These are phyloP conservation scores for Microbotryum scabiosae DNA, from an alignment of 1,284 basidiomycete species.

Conservation along the genomic window DNA sequence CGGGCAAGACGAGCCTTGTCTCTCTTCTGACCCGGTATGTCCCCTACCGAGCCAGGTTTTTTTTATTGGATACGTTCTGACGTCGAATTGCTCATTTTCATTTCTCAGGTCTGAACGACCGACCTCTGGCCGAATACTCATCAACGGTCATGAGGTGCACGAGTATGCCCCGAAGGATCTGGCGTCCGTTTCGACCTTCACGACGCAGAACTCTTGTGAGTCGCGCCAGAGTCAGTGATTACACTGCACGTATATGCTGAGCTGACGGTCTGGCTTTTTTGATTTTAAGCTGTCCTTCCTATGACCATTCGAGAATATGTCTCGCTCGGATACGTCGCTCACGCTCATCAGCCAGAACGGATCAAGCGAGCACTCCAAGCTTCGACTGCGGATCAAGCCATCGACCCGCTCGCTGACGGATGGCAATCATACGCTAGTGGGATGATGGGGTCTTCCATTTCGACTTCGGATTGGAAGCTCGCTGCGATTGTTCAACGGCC, in stretches of 20 bases:
- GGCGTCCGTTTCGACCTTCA: neutral
- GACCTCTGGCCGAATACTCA: neutral
- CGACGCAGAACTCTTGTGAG: slow-evolving; percentile 3
- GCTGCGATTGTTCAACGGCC: neutral
- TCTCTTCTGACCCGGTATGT: slow-evolving; percentile 3
- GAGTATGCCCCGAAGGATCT: neutral
- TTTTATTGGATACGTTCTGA: no score
- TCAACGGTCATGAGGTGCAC: neutral
- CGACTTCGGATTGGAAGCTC: neutral
- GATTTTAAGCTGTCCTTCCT: slow-evolving; percentile 1
- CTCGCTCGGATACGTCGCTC: neutral
- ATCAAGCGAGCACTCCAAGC: neutral
- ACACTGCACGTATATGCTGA: neutral
- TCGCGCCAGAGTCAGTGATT: neutral
- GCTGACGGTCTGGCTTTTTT: neutral
- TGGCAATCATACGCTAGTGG: neutral
- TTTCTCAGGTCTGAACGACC: neutral
- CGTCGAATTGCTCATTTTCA: no score
- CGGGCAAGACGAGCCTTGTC: slow-evolving; percentile 7
- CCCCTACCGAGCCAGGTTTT: no score
- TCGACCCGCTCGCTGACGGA: neutral
- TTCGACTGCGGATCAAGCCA: neutral
- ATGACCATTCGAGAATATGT: slow-evolving; percentile 5
- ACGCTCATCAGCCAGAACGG: neutral
- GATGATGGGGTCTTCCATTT: neutral